Conservation (phyloP, 306 rosid genomes). For the Acacia crassicarpa region DNA sequence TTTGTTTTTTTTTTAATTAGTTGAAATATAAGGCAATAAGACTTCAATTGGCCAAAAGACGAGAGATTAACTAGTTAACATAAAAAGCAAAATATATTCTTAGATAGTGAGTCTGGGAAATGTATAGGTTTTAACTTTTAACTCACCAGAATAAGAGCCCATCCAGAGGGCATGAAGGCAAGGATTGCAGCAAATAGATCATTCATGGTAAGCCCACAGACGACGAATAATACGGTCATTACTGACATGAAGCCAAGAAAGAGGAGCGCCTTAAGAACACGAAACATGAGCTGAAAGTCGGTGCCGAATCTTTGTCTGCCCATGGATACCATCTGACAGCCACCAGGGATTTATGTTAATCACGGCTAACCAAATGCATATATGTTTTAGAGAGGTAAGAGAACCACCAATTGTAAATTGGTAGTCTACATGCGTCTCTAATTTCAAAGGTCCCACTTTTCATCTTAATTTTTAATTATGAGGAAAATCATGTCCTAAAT, state of each 20-base stretch:
- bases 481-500: not conserved
- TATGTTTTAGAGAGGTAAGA: not conserved
- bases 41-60: constrained; percentile 8
- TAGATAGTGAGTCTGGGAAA: constrained; percentile 2
- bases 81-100: constrained; percentile 1
- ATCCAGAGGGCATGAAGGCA: constrained; percentile 93
- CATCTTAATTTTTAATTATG: not conserved
- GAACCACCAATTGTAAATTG: not conserved
- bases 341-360: constrained; percentile 27
- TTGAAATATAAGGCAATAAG: not conserved
- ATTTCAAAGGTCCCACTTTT: not conserved
- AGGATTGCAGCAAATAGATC: constrained; percentile 85
- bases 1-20: not conserved
- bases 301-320: constrained; percentile 88
- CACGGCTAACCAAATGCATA: constrained; percentile 20
- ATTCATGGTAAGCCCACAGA: constrained; percentile 76
- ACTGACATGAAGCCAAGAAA: constrained; percentile 91
- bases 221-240: constrained; percentile 84
- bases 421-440: constrained; percentile 8
- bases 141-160: constrained; percentile 89
- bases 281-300: constrained; percentile 88
- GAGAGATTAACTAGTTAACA: not conserved
- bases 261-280: constrained; percentile 88
- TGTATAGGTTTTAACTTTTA: constrained; percentile 30
- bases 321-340: constrained; percentile 83